Evolutionary conservation across 2,329 filamentous ascomycete species (phyloP).

Genomic region (Apiospora phragmitis): DNA sequence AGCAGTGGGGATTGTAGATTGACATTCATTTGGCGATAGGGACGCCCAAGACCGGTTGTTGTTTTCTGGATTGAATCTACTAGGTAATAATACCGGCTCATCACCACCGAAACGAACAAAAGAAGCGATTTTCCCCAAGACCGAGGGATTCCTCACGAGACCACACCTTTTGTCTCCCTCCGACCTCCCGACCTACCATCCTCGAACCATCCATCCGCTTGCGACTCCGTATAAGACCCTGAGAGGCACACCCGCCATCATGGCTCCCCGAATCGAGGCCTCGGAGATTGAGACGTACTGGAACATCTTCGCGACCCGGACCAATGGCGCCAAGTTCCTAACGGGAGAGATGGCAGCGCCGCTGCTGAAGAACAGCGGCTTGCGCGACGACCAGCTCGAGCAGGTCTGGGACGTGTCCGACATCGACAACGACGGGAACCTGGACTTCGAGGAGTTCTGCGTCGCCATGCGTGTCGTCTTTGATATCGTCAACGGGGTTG

Average conservation of each 20-base stretch:
- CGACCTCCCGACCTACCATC: neutral
- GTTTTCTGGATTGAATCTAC: neutral
- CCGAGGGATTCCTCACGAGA: neutral
- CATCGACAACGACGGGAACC: constrained; percentile 93
- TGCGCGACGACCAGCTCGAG: constrained; percentile 80
- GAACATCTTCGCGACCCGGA: constrained; percentile 63
- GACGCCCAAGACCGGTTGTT: neutral
- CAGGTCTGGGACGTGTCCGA: constrained; percentile 96
- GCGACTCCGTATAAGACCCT: constrained; percentile 1
- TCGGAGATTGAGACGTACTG: constrained; percentile 66
- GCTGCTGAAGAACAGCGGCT: constrained; percentile 63
- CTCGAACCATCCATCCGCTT: neutral
- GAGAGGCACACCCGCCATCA: constrained; percentile 30
- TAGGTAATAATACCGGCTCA: neutral
- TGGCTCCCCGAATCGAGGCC: constrained; percentile 63
- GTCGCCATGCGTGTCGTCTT: constrained; percentile 98
- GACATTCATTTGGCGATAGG: constrained; percentile 1
- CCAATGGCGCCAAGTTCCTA: constrained; percentile 59
- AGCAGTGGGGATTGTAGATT: neutral
- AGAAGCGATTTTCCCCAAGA: neutral
- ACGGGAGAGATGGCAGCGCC: constrained; percentile 63
- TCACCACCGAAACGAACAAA: neutral
- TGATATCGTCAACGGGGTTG: constrained; percentile 89
- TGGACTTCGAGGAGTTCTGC: constrained; percentile 99
- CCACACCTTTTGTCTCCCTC: neutral